Base-by-base conservation (phyloP, 2,329 filamentous ascomycete genomes). In the Fonsecaea multimorphosa region DNA sequence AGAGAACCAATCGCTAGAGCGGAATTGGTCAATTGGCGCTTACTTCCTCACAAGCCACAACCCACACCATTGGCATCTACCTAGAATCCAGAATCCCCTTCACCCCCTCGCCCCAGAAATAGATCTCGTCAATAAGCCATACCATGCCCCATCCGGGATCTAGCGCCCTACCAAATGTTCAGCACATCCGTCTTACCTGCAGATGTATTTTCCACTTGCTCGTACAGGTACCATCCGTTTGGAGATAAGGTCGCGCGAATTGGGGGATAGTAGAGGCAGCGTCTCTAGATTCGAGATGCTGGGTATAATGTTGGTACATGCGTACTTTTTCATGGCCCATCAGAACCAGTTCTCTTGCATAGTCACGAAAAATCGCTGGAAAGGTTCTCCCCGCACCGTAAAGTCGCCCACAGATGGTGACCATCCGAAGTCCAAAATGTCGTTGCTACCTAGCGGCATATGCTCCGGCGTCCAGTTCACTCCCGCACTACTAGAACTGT, bases 331-430 rank as follows among this genome's bases (percentile, higher is more conserved):
- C 27, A 32, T 46, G 38, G 16, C 16, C n/a, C 52, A 36, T 61
- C 54, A 70, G 44, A 70, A 70, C 68, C 68, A 70, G 49, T 68
- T 58, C 27, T 70, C 66, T 52, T 68, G 63, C 7, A 58, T 12
- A 56, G 60, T 62, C 61, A 66, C 60, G 31, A 70, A 63, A 40
- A 60, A 70, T 51, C 63, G 66, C 34, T 63, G 53, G 36, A 65
- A 63, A 16, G 63, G 49, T 16, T 68, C 68, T 27, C 53, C 61
- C 12, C 57, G 62, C 22, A 53, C 65, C 2, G 36, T 53, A 34
- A 66, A 64, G 46, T 68, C 64, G 19, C 58, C 67, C 34, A 69
- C 44, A 8, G 65, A 67, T 16, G 67, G 58, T 19, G 67, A 65
- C 65, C 65, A 69, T n/a, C 65, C 68, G 31, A 67, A 65, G 22